Percentiles rank a stretch among this genome's conserved stretches.
Conservation (phyloP, 176 grass and related monocot species). For the Leersia perrieri region DNA sequence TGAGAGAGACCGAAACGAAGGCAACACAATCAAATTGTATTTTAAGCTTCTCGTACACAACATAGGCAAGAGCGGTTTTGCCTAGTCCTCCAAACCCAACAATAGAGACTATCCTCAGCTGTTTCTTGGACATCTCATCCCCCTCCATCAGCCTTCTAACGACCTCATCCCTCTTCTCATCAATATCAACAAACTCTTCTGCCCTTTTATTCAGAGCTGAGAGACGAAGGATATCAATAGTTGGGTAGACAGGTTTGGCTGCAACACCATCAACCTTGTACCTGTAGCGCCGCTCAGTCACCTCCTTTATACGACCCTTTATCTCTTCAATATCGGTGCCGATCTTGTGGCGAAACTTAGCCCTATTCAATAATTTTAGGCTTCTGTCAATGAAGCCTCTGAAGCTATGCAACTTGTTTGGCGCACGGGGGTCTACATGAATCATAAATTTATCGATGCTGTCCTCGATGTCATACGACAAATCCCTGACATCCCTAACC, state of each 20-base stretch:
- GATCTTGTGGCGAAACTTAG: not conserved
- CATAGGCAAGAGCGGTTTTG: too few relatives aligned
- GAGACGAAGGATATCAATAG: too few relatives aligned
- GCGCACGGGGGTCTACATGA: rapidly evolving
- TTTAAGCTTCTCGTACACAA: too few relatives aligned
- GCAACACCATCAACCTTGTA: slow-evolving; percentile 5
- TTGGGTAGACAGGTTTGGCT: too few relatives aligned
- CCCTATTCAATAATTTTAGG: not conserved
- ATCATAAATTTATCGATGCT: not conserved
- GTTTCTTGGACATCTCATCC: not conserved
- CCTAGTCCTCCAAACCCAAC: too few relatives aligned
- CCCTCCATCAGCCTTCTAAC: not conserved
- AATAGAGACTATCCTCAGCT: too few relatives aligned
- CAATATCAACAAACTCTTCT: not conserved
- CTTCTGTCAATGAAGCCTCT: not conserved
- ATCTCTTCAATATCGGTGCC: not conserved
- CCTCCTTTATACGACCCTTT: not conserved
- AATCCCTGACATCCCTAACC: not conserved
- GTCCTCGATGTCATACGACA: slow-evolving; percentile 23
- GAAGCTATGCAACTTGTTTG: not conserved
- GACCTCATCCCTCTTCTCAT: not conserved
- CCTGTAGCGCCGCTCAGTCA: not conserved
- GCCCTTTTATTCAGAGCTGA: not conserved
- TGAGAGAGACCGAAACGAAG: not conserved
- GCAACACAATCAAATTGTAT: not conserved